Evolutionary conservation across 1,284 basidiomycete genomes (phyloP).

Genomic region (Mycena citricolor): DNA sequence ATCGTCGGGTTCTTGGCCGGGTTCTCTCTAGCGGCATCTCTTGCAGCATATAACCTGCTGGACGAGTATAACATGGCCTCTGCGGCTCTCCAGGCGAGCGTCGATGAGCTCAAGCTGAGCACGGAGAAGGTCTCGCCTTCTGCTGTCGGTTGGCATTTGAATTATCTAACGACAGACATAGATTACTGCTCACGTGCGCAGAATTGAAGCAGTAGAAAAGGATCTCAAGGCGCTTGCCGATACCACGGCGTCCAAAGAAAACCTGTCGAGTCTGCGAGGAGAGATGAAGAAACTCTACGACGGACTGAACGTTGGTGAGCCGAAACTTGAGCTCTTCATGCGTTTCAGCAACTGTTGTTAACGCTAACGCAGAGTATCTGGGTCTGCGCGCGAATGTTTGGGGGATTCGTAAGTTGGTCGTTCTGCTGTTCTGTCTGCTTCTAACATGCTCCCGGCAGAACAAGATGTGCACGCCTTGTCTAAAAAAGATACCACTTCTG

Average conservation of each 20-base stretch:
- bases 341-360: conserved; percentile 4
- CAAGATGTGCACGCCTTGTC: conserved; percentile 75
- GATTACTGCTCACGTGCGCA: conserved; percentile 82
- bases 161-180: conserved; percentile 38
- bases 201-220: conserved; percentile 87
- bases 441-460: conserved; percentile 45
- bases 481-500: conserved; percentile 63
- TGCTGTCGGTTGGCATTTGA: not conserved
- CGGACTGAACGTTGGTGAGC: conserved; percentile 72
- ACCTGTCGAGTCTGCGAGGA: conserved; percentile 68
- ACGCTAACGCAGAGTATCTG: conserved; percentile 59
- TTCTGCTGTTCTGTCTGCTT: conserved; percentile 14
- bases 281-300: conserved; percentile 88
- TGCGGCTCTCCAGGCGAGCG: conserved; percentile 78
- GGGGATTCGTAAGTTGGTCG: conserved; percentile 71
- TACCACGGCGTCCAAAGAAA: conserved; percentile 72
- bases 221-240: conserved; percentile 78
- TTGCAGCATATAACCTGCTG: conserved; percentile 84
- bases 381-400: conserved; percentile 77
- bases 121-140: conserved; percentile 66
- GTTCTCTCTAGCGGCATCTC: conserved; percentile 81
- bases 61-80: conserved; percentile 90
- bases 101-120: conserved; percentile 82
- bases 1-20: conserved; percentile 89
- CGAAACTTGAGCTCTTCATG: too few relatives aligned